Percentiles rank a stretch among this genome's conserved stretches.
Evolutionary conservation across 1,139 yeast genomes (phyloP).

Genomic region (Debaryomycetaceae sp.): DNA sequence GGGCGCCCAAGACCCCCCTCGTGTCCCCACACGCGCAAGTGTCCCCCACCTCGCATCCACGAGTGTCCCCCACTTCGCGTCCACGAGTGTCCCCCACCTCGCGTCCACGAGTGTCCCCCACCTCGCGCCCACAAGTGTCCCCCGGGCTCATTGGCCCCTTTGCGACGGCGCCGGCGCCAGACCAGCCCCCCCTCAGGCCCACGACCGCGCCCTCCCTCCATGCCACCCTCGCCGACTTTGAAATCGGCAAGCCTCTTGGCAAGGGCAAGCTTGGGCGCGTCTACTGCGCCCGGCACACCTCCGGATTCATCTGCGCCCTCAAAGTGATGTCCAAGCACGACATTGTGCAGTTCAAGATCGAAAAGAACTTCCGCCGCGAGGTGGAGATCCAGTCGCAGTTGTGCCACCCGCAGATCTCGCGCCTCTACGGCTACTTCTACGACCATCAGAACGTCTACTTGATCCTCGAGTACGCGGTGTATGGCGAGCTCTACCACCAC

Average conservation of each 20-base stretch:
- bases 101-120: no score
- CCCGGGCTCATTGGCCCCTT: no score
- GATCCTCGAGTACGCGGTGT: slow-evolving; percentile 76
- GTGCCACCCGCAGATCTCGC: slow-evolving; percentile 72
- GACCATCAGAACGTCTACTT: slow-evolving; percentile 77
- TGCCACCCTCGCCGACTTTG: slow-evolving; percentile 59
- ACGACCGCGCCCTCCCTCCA: not conserved
- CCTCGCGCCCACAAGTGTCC: no score
- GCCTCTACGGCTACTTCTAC: slow-evolving; percentile 80
- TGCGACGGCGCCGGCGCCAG: no score
- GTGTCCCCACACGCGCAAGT: no score
- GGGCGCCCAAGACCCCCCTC: no score
- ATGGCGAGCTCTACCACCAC: slow-evolving; percentile 82
- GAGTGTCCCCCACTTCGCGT: no score
- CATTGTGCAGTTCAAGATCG: slow-evolving; percentile 70
- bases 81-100: no score
- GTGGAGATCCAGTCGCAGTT: slow-evolving; percentile 83
- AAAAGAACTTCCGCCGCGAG: slow-evolving; percentile 83
- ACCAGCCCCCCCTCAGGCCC: slow-evolving; percentile 1
- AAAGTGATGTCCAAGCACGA: slow-evolving; percentile 88
- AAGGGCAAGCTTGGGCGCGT: slow-evolving; percentile 94
- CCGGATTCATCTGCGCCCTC: slow-evolving; percentile 83
- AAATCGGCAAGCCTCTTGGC: slow-evolving; percentile 83
- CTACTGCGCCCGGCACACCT: slow-evolving; percentile 74
- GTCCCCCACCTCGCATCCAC: no score